Conservation (phyloP, 192 early-diverging fungal species). For the Allomyces macrogynus region DNA sequence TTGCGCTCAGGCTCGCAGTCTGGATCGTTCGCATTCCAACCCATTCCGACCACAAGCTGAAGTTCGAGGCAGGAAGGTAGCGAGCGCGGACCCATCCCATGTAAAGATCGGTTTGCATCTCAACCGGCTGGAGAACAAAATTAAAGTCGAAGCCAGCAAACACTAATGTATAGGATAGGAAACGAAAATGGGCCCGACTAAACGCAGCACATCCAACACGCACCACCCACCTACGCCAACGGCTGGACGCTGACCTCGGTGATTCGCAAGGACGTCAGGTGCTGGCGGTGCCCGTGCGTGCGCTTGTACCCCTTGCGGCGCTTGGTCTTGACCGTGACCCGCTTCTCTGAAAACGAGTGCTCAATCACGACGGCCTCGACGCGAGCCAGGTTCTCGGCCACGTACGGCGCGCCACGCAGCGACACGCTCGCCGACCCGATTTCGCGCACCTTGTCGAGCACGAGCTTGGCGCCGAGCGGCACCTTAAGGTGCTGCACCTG, state of each 20-base stretch:
- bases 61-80: too few species aligned
- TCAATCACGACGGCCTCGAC: slow-evolving; percentile 79
- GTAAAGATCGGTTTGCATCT: too few species aligned
- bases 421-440: slow-evolving; percentile 65
- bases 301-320: slow-evolving; percentile 54
- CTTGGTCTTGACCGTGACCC: slow-evolving; percentile 59
- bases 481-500: slow-evolving; percentile 62
- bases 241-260: slow-evolving; percentile 33
- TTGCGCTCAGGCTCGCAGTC: too few species aligned
- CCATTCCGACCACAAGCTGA: too few species aligned
- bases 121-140: too few species aligned
- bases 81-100: too few species aligned
- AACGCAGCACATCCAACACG: too few species aligned
- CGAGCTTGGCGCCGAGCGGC: slow-evolving; percentile 65
- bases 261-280: slow-evolving; percentile 53
- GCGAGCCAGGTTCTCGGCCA: slow-evolving; percentile 44
- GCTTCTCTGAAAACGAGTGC: slow-evolving; percentile 55
- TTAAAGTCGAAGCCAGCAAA: too few species aligned
- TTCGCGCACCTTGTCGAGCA: slow-evolving; percentile 69
- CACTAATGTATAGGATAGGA: too few species aligned
- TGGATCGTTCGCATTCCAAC: too few species aligned
- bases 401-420: slow-evolving; percentile 65
- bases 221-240: too few species aligned
- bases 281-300: slow-evolving; percentile 42
- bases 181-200: too few species aligned